phyloP scores from a whole-genome alignment of 1,284 basidiomycete species.

The Ganoderma multipileum region DNA sequence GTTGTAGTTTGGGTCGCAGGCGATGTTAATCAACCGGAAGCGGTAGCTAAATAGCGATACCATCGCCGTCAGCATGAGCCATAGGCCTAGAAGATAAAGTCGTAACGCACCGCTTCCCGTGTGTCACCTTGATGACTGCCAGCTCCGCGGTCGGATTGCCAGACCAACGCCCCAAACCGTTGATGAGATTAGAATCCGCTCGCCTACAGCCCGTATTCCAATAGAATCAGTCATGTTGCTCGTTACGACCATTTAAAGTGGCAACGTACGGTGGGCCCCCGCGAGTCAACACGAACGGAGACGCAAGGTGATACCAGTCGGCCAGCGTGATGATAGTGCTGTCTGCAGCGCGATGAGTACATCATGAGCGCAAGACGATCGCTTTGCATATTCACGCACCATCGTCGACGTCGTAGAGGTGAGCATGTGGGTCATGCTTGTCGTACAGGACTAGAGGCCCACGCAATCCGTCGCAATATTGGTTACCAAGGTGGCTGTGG shows the following conservation, averaged over 20 bases:
- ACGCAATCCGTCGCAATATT: conserved; percentile 39
- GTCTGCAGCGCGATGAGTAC: conserved; percentile 15
- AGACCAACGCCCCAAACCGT: conserved; percentile 48
- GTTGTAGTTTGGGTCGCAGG: conserved; percentile 42
- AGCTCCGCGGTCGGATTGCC: conserved; percentile 36
- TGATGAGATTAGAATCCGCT: conserved; percentile 53
- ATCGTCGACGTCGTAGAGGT: conserved; percentile 45
- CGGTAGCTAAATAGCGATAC: conserved; percentile 36
- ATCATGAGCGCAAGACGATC: no score
- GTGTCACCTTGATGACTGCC: conserved; percentile 42
- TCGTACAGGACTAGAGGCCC: conserved; percentile 51
- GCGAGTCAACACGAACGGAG: not conserved
- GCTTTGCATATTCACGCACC: conserved; percentile 42
- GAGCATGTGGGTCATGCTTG: conserved; percentile 44
- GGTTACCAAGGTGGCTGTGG: conserved; percentile 33
- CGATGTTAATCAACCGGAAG: conserved; percentile 57
- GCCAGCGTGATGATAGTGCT: conserved; percentile 33
- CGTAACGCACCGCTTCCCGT: conserved; percentile 43
- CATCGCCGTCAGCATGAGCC: not conserved
- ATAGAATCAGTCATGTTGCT: not conserved
- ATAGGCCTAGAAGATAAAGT: not conserved
- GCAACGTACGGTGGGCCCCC: conserved; percentile 21
- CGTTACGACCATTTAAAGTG: not conserved
- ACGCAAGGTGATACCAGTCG: conserved; percentile 35
- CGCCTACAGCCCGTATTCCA: not conserved